phyloP scores from a whole-genome alignment of 768 basidiomycete genomes.

The Termitomyces sp. region DNA sequence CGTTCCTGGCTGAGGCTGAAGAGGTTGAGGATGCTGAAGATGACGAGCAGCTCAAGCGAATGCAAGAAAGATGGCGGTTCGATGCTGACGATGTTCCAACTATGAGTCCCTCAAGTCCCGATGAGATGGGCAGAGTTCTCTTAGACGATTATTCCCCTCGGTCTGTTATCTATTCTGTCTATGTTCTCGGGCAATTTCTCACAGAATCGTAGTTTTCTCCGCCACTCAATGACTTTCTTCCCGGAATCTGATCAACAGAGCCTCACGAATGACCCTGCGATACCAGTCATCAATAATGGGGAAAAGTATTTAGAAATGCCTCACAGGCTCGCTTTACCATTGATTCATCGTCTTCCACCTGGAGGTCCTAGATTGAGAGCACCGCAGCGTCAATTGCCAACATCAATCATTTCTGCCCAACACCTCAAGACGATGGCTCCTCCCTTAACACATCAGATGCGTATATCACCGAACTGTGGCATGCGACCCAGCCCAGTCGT shows the following conservation, averaged over 20 bases:
- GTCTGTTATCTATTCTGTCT: not conserved
- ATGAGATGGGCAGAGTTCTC: not conserved
- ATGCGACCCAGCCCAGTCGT: not conserved
- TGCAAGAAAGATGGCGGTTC: not conserved
- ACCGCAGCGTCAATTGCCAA: not conserved
- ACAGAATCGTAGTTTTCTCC: not conserved
- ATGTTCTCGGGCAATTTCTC: not conserved
- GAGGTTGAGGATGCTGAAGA: not conserved
- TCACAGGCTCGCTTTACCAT: not conserved
- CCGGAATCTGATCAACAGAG: not conserved
- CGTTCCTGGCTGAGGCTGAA: not conserved
- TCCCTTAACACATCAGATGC: not conserved
- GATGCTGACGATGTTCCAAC: not conserved
- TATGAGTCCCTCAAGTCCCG: not conserved
- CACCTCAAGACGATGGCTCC: not conserved
- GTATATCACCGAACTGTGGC: not conserved
- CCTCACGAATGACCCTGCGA: not conserved
- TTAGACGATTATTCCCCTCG: not conserved
- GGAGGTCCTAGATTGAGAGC: not conserved
- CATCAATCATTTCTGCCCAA: not conserved
- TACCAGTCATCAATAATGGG: not conserved
- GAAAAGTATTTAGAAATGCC: not conserved
- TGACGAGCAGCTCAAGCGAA: not conserved
- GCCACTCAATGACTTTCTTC: not conserved
- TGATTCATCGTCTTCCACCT: not conserved